Base-by-base conservation (phyloP, 2,329 filamentous ascomycete genomes). In the Beauveria sp. region DNA sequence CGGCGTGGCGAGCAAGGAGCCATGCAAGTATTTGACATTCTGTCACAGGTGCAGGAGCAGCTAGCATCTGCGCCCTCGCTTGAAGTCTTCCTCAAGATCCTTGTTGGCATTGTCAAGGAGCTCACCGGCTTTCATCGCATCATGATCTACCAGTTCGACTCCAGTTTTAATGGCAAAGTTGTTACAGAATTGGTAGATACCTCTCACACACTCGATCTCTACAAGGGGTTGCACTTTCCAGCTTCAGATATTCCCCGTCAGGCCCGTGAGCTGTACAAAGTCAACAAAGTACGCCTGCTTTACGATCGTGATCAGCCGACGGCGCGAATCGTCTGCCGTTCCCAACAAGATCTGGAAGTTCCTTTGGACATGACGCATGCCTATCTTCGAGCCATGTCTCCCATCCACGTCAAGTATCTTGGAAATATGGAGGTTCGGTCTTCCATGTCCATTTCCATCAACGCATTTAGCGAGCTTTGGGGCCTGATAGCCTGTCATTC, bases 381-480 rank as follows among this genome's bases (percentile, higher is more conserved):
- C 0, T 94, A 96, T 69, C 81, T 96, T 2, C 85, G 92, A 59
- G 91, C 92, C 64, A 96, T 96, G 84, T 96, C 91, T 1, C 91
- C 92, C 0, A 92, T 96, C 47, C 91, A 94, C 69, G 73, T 96
- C 59, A 96, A 96, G 69, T 96, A 96, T 67, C 79, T 96, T 3
- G 82, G 77, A 6, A 92, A 96, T 70, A 96, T 96, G 92, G 88
- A 87, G 8, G 91, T 96, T 0, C 85, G 91, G n/a, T 91, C 91
- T 0, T 96, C 91, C 65, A 96, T 96, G 91, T 96, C 91, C 0
- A 92, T 96, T 63, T 96, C 91, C 1, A 90, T 96, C 69, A 94
- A 91, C 65, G 90, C 90, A 0, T 94, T 96, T 67, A 81, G 84
- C 66, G 89, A 96, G 67, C 76, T 96, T 0, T 96, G 92, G 92